Percentiles rank a stretch among this genome's conserved stretches.
Conservation (phyloP, 1,284 basidiomycete genomes). For the Porogramme epimiltina region DNA sequence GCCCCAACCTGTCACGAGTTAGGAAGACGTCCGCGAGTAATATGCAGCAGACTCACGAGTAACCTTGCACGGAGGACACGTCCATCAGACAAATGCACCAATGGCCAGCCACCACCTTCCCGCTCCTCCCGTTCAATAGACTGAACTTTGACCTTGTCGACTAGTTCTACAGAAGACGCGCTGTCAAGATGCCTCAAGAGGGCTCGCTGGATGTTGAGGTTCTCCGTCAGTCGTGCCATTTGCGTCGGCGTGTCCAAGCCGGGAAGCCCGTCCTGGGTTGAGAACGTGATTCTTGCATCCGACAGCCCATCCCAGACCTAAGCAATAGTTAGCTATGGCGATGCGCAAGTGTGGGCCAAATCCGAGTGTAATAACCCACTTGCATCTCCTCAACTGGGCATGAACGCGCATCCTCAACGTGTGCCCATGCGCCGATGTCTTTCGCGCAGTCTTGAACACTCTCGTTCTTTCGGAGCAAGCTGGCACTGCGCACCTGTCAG, state of each 20-base stretch:
- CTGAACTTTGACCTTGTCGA: constrained; percentile 72
- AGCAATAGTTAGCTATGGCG: not conserved
- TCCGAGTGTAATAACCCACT: constrained; percentile 42
- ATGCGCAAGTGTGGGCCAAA: not conserved
- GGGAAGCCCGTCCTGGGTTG: constrained; percentile 48
- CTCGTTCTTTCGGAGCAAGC: not conserved
- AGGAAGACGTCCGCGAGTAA: constrained; percentile 5
- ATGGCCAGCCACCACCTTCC: constrained; percentile 66
- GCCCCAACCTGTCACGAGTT: constrained; percentile 75
- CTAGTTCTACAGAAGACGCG: constrained; percentile 49
- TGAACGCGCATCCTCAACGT: constrained; percentile 75
- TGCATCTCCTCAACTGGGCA: constrained; percentile 84
- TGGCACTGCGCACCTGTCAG: constrained; percentile 59
- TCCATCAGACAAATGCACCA: constrained; percentile 70
- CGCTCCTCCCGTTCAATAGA: constrained; percentile 53
- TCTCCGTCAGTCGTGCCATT: constrained; percentile 88
- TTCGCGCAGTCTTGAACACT: constrained; percentile 1
- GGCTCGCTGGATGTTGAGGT: constrained; percentile 86
- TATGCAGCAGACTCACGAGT: constrained; percentile 49
- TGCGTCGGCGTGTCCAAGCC: constrained; percentile 27
- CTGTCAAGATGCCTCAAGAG: constrained; percentile 61
- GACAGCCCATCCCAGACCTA: constrained; percentile 92
- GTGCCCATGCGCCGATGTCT: constrained; percentile 85
- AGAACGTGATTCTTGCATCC: constrained; percentile 77
- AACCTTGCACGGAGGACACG: constrained; percentile 67